Conservation (phyloP, 164 flowering plant species). For the Liriodendron chinense region DNA sequence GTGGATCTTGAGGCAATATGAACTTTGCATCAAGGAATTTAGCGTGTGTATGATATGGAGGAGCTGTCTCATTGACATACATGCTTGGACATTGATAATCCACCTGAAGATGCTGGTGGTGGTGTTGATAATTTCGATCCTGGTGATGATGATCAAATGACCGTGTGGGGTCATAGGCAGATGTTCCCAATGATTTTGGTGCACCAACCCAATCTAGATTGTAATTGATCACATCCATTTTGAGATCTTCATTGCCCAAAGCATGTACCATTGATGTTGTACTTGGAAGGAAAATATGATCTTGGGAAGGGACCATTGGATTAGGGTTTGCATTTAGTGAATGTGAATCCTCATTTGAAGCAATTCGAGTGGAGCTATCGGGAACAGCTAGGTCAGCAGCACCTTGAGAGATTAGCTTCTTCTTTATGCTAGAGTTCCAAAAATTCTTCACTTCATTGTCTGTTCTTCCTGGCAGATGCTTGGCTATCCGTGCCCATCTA, state of each 20-base stretch:
- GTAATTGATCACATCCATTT: constrained; percentile 12
- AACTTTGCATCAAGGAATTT: constrained; percentile 4
- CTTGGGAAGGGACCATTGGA: constrained; percentile 21
- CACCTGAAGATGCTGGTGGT: constrained; percentile 9
- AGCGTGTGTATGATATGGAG: background rate
- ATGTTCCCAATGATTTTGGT: constrained; percentile 7
- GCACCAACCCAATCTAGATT: constrained; percentile 13
- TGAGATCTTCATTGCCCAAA: constrained; percentile 19
- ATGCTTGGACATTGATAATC: background rate
- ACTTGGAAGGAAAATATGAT: constrained; percentile 23
- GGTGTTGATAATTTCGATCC: constrained; percentile 7
- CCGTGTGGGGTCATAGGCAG: constrained; percentile 24
- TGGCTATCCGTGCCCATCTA: constrained; percentile 96
- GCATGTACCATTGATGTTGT: constrained; percentile 20
- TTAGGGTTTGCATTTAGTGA: constrained; percentile 28
- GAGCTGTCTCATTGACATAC: constrained; percentile 5
- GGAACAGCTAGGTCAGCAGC: constrained; percentile 12
- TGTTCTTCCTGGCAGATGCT: constrained; percentile 85
- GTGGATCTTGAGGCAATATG: constrained; percentile 10
- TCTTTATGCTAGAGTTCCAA: constrained; percentile 91
- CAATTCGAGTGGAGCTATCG: constrained; percentile 17
- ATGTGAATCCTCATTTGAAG: constrained; percentile 15
- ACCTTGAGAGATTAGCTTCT: constrained; percentile 53
- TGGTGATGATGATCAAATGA: constrained; percentile 15
- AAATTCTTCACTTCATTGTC: constrained; percentile 95